phyloP scores from a whole-genome alignment of 345 rosid species.

The Gynandropsis gynandra region DNA sequence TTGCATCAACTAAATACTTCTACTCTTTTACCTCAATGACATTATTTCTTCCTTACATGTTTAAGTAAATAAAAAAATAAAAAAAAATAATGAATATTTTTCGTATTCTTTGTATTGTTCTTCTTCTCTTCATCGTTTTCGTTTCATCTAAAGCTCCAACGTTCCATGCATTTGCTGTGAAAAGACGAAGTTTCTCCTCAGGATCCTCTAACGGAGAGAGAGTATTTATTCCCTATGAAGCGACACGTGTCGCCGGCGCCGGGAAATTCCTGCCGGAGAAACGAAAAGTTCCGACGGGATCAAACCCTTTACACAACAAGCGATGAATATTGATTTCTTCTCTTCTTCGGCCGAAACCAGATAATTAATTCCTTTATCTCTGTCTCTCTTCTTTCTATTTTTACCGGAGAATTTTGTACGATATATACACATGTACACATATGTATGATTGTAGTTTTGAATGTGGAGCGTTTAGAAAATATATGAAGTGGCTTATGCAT shows the following conservation, averaged over 20 bases:
- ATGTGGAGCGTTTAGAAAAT: no score
- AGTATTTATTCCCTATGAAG: constrained; percentile 5
- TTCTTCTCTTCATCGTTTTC: constrained; percentile 10
- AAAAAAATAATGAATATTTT: constrained; percentile 8
- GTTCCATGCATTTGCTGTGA: constrained; percentile 1
- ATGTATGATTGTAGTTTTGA: neutral
- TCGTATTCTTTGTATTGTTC: constrained; percentile 9
- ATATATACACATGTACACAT: no score
- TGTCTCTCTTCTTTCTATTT: no score
- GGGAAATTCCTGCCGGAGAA: constrained; percentile 16
- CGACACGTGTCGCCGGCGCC: constrained; percentile 11
- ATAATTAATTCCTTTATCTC: neutral
- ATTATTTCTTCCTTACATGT: neutral
- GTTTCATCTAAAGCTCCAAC: constrained; percentile 16
- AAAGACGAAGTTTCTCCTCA: constrained; percentile 17
- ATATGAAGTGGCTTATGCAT: no score
- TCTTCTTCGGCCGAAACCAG: neutral
- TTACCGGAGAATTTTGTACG: no score
- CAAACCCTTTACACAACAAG: constrained; percentile 28
- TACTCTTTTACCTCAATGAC: constrained; percentile 14
- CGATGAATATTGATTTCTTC: neutral
- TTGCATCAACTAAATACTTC: constrained; percentile 16
- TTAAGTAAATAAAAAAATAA: no score
- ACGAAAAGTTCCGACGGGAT: constrained; percentile 26
- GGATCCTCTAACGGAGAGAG: constrained; percentile 18